phyloP scores from a whole-genome alignment of 2,329 filamentous ascomycete genomes.

The Ceratocystis lukuohia region DNA sequence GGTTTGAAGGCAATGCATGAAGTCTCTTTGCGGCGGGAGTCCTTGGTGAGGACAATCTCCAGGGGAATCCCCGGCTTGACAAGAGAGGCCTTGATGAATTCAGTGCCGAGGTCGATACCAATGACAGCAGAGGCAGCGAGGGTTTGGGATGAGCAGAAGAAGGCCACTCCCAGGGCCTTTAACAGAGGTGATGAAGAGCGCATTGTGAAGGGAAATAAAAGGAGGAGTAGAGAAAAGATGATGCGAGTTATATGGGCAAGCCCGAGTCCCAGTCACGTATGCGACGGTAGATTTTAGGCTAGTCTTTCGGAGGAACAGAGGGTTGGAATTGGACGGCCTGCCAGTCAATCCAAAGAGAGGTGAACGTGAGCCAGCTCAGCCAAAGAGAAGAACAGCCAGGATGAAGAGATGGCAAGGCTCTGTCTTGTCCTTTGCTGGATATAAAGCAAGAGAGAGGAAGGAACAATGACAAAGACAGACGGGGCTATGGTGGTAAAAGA shows the following conservation, averaged over 20 bases:
- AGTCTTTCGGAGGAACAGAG: slow-evolving; percentile 7
- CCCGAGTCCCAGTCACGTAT: not conserved
- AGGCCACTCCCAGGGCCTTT: slow-evolving; percentile 23
- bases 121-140: slow-evolving; percentile 59
- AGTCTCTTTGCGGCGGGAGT: slow-evolving; percentile 89
- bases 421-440: not conserved
- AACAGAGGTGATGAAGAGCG: slow-evolving; percentile 12
- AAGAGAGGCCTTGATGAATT: slow-evolving; percentile 90
- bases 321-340: slow-evolving; percentile 4
- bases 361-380: slow-evolving; percentile 5
- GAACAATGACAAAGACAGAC: not conserved
- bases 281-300: slow-evolving; percentile 6
- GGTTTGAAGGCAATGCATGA: slow-evolving; percentile 92
- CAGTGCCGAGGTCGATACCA: slow-evolving; percentile 86
- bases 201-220: slow-evolving; percentile 27
- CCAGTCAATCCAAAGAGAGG: not conserved
- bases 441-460: not conserved
- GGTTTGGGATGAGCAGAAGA: slow-evolving; percentile 36
- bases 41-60: slow-evolving; percentile 94
- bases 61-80: slow-evolving; percentile 95
- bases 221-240: slow-evolving; percentile 25
- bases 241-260: not conserved
- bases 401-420: not conserved
- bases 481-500: not conserved
- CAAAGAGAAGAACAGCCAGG: not conserved